Base-by-base conservation (phyloP, 805 yeast species). In the Candida endomychidarum region DNA sequence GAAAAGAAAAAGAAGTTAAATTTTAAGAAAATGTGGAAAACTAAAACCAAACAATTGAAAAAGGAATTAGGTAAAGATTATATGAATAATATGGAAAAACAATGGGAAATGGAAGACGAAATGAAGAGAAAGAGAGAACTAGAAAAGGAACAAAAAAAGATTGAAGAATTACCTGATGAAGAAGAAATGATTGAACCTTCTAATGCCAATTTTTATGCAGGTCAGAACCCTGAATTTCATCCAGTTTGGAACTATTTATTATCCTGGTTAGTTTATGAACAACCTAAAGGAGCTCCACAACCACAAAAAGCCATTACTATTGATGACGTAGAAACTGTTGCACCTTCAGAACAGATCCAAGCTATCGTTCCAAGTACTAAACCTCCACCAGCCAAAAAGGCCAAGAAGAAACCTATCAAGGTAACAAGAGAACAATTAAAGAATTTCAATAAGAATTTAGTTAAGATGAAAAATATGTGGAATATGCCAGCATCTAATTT, bases 241-340 rank as follows among this genome's bases (percentile, higher is more conserved):
- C 72, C 72, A 3, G 40, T 54, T 8, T 68, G 74, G 74, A 60
- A 58, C 37, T 61, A 60, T 41, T 21, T 66, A 12, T 52, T 67
- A 16, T 62, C 70, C 8, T 65, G 67, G 66, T 40, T 67, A 2
- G 64, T 57, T 3, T 65, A 65, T 45, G 56, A 60, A n/a, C 51
- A 45, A 24, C 26, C 45, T 1, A 23, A 37, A 22, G 35, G 14
- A 8, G 27, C 29, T 16, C 33, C 33, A 15, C 36, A 17, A 16
- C 16, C 15, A 23, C 37, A 21, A 23, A 21, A 12, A 9, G 33
- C 41, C 8, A 18, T 29, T 5, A 8, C 34, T 11, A 28, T 21
- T 15, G 29, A 29, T 14, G 27, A 27, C 6, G 10, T 23, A 11
- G 29, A 18, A 17, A 4, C 25, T 26, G 30, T 36, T 21, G 37